Conservation (phyloP, 2,329 filamentous ascomycete species). For the Tolypocladium ovalisporum region DNA sequence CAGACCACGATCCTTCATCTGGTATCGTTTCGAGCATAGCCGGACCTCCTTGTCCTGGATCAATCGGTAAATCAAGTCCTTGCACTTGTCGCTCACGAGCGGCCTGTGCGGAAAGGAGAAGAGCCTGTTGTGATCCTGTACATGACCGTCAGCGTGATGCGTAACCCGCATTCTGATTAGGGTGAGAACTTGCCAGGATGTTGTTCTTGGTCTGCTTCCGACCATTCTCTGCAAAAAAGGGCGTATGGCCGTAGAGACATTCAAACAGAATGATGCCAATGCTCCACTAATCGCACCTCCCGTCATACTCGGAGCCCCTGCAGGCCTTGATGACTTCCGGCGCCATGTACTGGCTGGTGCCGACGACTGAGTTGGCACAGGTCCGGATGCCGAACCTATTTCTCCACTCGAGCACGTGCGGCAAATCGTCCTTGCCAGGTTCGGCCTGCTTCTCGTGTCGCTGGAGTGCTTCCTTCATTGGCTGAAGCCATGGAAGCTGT, state of each 20-base stretch:
- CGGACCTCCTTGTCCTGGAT: slow-evolving; percentile 66
- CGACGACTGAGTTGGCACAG: slow-evolving; percentile 76
- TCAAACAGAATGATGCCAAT: slow-evolving; percentile 90
- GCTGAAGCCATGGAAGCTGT: slow-evolving; percentile 20
- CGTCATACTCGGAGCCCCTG: slow-evolving; percentile 55
- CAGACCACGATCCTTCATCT: slow-evolving; percentile 44
- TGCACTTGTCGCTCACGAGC: slow-evolving; percentile 56
- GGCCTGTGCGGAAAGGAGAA: slow-evolving; percentile 61
- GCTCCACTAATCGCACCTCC: slow-evolving; percentile 94
- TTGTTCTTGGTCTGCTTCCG: slow-evolving; percentile 76
- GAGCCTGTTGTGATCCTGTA: slow-evolving; percentile 56
- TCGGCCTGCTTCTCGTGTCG: slow-evolving; percentile 20
- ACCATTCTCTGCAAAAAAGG: slow-evolving; percentile 70
- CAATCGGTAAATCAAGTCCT: slow-evolving; percentile 64
- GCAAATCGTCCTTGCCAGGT: slow-evolving; percentile 16
- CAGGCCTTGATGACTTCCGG: slow-evolving; percentile 69
- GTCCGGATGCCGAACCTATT: slow-evolving; percentile 58
- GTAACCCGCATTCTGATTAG: background rate
- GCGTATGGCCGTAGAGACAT: slow-evolving; percentile 85
- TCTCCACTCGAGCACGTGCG: slow-evolving; percentile 53
- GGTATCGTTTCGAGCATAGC: slow-evolving; percentile 67
- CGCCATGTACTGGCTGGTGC: slow-evolving; percentile 97
- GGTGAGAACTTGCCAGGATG: slow-evolving; percentile 52
- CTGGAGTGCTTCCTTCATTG: slow-evolving; percentile 17
- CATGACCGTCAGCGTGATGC: background rate